Evolutionary conservation across 2,329 filamentous ascomycete species (phyloP), one percentile per base, ranked within the genome.

Genomic region (Neofusicoccum kwambonambiense): DNA sequence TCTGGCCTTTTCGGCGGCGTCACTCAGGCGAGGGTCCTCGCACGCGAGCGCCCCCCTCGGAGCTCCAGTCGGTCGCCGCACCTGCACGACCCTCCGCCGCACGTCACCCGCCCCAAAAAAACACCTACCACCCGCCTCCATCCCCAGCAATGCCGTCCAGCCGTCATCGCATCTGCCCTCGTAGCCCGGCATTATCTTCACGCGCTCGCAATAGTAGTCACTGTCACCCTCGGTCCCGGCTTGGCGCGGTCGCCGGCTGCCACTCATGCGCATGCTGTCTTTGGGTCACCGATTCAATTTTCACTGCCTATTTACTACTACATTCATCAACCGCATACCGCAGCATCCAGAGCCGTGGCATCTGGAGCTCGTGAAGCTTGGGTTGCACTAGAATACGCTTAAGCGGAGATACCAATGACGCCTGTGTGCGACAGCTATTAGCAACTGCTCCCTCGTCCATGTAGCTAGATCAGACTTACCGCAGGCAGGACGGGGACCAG

Each of bases 401-500:
- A 93, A 77, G 84, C 83, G 76, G 91, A 88, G 83, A 96, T 95
- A 73, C 92, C 92, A 79, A 96, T 96, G 77, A 96, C 93, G 84
- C 89, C 89, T 71, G 56, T 39, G 13, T 9, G 17, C 27, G 19
- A 44, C 45, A 64, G 60, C 90, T 49, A 42, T 22, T 62, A 57
- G 22, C 50, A 37, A 27, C 17, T 15, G 12, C 3, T 19, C 65
- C 69, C 67, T 68, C 6, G 45, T 17, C 27, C 13, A 41, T 58
- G 34, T 22, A 27, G 17, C 37, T 57, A 31, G 34, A 65, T 17
- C 34, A 62, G 31, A 54, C 63, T 51, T 61, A 91, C 95, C 95
- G 83, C 95, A 99, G 78, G 95, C 95, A 78, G 95, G 95, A 77
- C 95, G 92, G 73, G 84, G 80, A 75, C 95, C 95, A 77, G 95